Evolutionary conservation across 345 rosid species (phyloP), one percentile per base, ranked within the genome.

Genomic region (Lepidium didymum): DNA sequence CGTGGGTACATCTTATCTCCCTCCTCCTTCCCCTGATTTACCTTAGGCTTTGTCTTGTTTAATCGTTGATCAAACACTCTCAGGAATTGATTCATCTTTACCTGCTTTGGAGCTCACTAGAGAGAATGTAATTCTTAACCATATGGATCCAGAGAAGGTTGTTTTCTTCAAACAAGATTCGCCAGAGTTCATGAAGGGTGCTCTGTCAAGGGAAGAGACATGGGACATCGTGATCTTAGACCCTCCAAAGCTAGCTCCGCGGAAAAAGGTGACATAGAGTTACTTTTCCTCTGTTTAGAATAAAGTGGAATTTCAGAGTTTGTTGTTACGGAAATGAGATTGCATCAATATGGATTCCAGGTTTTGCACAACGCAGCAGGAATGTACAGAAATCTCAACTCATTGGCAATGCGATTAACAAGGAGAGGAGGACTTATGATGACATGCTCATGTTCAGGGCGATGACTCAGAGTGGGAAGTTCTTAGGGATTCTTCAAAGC

Each of bases 361-460:
- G 90, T 81, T 63, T 83, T 90, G 64, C 78, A 79, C 31, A 90
- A 75, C 61, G 96, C 93, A 15, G 58, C 74, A 10, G 90, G 96
- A 64, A 90, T 93, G 96, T 90, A 88, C 74, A 88, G 85, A 77
- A 88, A 86, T 67, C 73, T 88, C 49, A 93, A 93, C 71, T 80
- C 88, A 7, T 60, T 90, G 61, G 96, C 97, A 6, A 84, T 90
- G 96, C 79, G 81, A 74, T 56, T 93, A 70, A 86, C 90, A 4
- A 84, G 74, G 75, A 83, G 75, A 70, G 97, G 92, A 3, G 95
- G 98, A 53, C 86, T 93, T 72, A 82, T 88, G 68, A 90, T 93
- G 96, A 90, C 96, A 18, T 93, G 96, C 49, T 90, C 97, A 11
- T 90, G 96, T 79, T 93, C 97, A 3, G 97, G 72, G 96, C 97